phyloP scores from a whole-genome alignment of 1,284 basidiomycete species.

The Apiotrichum veenhuisii region DNA sequence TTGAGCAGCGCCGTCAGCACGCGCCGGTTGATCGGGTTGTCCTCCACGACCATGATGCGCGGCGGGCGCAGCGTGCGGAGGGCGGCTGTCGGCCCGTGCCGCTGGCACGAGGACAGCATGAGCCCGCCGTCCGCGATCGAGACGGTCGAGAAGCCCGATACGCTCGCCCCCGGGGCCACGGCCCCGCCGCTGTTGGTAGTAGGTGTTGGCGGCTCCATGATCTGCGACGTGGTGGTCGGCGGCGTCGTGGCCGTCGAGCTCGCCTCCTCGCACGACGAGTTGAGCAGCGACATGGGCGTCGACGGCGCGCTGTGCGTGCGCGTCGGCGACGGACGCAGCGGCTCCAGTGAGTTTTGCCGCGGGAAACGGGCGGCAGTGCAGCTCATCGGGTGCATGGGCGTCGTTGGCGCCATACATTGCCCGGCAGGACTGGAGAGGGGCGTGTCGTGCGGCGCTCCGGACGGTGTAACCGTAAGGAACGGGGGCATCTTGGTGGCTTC shows the following conservation, averaged over 20 bases:
- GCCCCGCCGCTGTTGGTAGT: no score
- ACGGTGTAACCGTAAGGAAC: no score
- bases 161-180: background rate
- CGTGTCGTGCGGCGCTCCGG: no score
- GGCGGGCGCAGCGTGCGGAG: constrained; percentile 19
- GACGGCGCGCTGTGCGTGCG: background rate
- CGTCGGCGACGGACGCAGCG: background rate
- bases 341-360: background rate
- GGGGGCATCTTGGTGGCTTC: no score
- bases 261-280: background rate
- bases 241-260: background rate
- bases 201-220: background rate
- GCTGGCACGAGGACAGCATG: constrained; percentile 45
- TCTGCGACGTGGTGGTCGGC: background rate
- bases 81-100: background rate
- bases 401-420: no score
- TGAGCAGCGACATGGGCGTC: background rate
- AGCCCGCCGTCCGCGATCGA: constrained; percentile 53
- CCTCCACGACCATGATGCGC: constrained; percentile 74
- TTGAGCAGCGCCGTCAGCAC: constrained; percentile 71
- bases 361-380: background rate
- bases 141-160: constrained; percentile 38
- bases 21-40: constrained; percentile 60
- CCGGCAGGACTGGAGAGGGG: no score
- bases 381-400: no score